phyloP scores from a whole-genome alignment of 2,329 filamentous ascomycete genomes.

The Aspergillus udagawae region DNA sequence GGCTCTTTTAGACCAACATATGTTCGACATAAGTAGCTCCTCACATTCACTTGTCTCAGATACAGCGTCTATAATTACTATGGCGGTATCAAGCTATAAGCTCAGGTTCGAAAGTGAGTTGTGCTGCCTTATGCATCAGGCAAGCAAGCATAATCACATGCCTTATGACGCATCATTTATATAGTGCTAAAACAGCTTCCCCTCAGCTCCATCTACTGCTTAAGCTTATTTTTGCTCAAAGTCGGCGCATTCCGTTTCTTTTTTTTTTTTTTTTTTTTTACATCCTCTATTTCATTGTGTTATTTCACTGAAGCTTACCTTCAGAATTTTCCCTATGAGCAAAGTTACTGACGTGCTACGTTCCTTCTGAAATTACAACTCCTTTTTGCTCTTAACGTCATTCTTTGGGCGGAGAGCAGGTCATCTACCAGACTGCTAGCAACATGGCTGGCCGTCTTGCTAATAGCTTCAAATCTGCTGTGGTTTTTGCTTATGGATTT shows the following conservation, averaged over 20 bases:
- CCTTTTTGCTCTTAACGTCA: background rate
- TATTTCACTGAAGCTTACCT: background rate
- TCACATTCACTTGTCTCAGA: background rate
- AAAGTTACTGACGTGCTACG: background rate
- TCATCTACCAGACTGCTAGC: background rate
- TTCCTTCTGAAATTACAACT: background rate
- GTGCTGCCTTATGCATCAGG: background rate
- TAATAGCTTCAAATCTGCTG: constrained; percentile 13
- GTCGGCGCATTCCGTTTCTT: background rate
- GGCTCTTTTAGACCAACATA: background rate
- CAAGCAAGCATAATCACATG: background rate
- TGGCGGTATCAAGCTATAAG: background rate
- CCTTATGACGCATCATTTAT: background rate
- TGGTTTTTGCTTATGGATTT: constrained; percentile 31
- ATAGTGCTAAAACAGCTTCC: background rate
- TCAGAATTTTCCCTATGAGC: background rate
- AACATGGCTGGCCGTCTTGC: constrained; percentile 22
- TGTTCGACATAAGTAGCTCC: background rate
- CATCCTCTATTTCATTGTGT: background rate
- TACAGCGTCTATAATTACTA: background rate
- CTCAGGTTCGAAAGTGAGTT: background rate
- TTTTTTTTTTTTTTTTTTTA: too few species aligned
- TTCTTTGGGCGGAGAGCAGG: background rate
- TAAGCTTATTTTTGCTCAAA: background rate
- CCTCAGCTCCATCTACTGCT: background rate